Evolutionary conservation across 2,329 filamentous ascomycete genomes (phyloP).

Genomic region (Neopestalotiopsis clavispora): DNA sequence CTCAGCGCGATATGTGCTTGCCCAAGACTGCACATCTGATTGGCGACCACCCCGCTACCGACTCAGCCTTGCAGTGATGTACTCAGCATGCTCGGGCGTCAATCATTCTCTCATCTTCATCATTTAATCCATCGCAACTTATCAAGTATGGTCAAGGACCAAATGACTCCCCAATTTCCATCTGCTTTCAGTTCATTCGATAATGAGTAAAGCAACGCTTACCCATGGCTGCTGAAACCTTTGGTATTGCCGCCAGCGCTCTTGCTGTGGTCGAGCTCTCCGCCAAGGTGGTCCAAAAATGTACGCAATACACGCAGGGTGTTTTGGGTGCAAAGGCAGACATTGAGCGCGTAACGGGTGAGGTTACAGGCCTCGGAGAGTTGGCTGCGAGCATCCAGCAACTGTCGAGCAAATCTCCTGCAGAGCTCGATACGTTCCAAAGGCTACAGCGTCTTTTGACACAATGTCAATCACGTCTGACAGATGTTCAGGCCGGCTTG

Average conservation of each 20-base stretch:
- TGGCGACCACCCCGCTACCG: neutral
- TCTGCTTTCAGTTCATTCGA: neutral
- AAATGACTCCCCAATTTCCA: neutral
- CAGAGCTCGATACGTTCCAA: slow-evolving; percentile 32
- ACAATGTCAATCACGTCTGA: slow-evolving; percentile 26
- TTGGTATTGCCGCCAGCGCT: slow-evolving; percentile 40
- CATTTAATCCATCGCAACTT: neutral
- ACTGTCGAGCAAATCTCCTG: slow-evolving; percentile 33
- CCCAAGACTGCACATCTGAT: neutral
- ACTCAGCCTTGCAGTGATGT: neutral
- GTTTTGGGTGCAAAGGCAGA: slow-evolving; percentile 36
- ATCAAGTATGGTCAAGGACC: neutral
- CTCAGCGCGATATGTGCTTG: no score
- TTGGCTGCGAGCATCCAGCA: slow-evolving; percentile 30
- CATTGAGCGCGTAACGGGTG: slow-evolving; percentile 37
- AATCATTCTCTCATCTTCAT: neutral
- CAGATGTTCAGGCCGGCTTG: slow-evolving; percentile 30
- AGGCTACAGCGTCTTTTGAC: slow-evolving; percentile 27
- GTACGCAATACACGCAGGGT: slow-evolving; percentile 39
- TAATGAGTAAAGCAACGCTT: neutral
- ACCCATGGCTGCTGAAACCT: slow-evolving; percentile 28
- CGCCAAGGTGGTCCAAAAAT: slow-evolving; percentile 38
- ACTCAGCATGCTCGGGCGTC: neutral
- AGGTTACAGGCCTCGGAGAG: slow-evolving; percentile 30
- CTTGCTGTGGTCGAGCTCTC: slow-evolving; percentile 44